Conservation (phyloP, 2,329 filamentous ascomycete genomes). For the Pseudocercospora pini-densiflorae region DNA sequence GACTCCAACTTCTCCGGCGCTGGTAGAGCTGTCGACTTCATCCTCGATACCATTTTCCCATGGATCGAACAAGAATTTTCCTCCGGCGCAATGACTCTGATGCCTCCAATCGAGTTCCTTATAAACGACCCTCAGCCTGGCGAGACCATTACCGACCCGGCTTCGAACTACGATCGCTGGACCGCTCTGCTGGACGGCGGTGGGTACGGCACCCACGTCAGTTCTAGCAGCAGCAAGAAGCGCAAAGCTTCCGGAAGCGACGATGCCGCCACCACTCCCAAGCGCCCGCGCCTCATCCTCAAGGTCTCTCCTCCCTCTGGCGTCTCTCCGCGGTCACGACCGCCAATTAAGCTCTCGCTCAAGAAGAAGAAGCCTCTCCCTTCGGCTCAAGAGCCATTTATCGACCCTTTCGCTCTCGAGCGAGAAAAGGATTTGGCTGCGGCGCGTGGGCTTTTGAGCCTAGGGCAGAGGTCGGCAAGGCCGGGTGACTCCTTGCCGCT, state of each 20-base stretch:
- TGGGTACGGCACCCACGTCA: not conserved
- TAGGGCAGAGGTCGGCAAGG: not conserved
- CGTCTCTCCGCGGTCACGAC: not conserved
- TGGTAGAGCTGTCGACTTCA: conserved; percentile 23
- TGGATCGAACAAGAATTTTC: conserved; percentile 30
- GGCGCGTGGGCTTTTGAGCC: not conserved
- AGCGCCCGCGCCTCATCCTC: not conserved
- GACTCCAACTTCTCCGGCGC: conserved; percentile 24
- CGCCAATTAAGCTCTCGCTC: conserved; percentile 8
- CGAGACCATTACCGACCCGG: conserved; percentile 30
- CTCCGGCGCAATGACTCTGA: conserved; percentile 24
- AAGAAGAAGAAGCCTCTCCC: not conserved
- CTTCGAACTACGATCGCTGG: conserved; percentile 35
- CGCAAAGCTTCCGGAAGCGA: not conserved
- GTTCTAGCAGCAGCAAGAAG: not conserved
- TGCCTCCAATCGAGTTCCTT: conserved; percentile 41
- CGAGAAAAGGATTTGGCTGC: not conserved
- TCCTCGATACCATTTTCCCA: conserved; percentile 29
- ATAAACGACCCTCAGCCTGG: conserved; percentile 25
- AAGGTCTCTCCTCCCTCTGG: not conserved
- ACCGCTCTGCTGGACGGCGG: conserved; percentile 12
- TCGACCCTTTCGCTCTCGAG: not conserved
- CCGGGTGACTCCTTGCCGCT: not conserved
- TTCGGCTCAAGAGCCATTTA: not conserved
- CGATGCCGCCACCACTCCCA: not conserved